A percentile compares a stretch with the other conserved stretches of the same genome.
phyloP scores from a whole-genome alignment of 148 eudicot species.

The Camellia sinensis region DNA sequence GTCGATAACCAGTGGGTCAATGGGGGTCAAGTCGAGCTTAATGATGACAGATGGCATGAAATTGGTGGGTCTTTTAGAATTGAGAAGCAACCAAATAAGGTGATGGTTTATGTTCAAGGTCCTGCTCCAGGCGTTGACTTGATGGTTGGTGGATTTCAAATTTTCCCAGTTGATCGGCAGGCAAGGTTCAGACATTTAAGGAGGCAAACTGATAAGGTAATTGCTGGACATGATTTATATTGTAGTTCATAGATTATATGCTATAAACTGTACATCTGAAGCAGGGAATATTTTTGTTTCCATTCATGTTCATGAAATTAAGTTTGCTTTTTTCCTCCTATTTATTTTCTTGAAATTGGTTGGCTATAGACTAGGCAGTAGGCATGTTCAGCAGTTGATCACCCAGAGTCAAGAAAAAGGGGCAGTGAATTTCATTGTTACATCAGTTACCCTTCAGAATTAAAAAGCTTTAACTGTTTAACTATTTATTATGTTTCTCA shows the following conservation, averaged over 20 bases:
- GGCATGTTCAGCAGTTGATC: neutral
- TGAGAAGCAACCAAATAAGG: conserved; percentile 69
- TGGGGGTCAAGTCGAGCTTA: conserved; percentile 76
- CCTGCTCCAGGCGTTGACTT: conserved; percentile 77
- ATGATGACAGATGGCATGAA: conserved; percentile 78
- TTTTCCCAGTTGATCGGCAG: conserved; percentile 79
- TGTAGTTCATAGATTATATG: neutral
- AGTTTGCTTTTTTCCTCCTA: neutral
- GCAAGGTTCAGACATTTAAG: conserved; percentile 63
- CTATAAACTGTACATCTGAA: neutral
- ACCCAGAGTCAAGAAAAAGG: neutral
- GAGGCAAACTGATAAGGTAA: conserved; percentile 71
- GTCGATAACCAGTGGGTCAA: conserved; percentile 92
- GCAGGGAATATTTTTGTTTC: neutral
- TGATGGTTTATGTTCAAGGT: conserved; percentile 86
- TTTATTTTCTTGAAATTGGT: too few relatives aligned
- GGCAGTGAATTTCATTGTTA: neutral
- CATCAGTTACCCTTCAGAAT: neutral
- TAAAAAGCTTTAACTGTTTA: neutral
- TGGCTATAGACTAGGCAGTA: too few relatives aligned
- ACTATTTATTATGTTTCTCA: too few relatives aligned
- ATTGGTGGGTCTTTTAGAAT: conserved; percentile 85
- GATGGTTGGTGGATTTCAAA: conserved; percentile 82
- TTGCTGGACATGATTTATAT: neutral
- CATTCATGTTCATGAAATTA: neutral